A percentile compares a stretch with the other conserved stretches of the same genome.
Evolutionary conservation across 2,329 filamentous ascomycete genomes (phyloP).

Genomic region (Aspergillus oerlinghausenensis): DNA sequence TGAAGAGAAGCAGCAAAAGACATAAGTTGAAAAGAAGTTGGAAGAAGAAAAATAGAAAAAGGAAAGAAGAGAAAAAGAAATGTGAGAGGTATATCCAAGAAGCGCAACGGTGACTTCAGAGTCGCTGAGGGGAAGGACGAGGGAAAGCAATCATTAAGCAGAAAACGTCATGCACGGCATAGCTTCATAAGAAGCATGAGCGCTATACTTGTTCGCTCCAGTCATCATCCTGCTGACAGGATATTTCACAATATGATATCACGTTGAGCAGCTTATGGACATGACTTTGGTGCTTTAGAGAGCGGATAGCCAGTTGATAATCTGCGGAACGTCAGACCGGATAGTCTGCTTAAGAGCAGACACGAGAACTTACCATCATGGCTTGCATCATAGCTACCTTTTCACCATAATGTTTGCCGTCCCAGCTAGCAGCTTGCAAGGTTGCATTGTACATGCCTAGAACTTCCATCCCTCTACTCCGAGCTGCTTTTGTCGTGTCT

Average conservation of each 20-base stretch:
- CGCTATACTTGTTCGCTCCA: neutral
- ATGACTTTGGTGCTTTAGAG: slow-evolving; percentile 30
- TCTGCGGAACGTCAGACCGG: slow-evolving; percentile 3
- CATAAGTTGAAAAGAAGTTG: neutral
- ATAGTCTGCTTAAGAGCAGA: neutral
- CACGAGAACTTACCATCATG: slow-evolving; percentile 35
- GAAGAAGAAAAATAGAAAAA: too few species aligned
- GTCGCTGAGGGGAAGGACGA: neutral
- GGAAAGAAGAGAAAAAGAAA: neutral
- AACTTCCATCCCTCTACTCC: slow-evolving; percentile 35
- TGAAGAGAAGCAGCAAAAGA: neutral
- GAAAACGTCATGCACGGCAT: neutral
- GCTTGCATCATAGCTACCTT: slow-evolving; percentile 41
- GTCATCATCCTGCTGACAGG: neutral
- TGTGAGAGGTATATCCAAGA: neutral
- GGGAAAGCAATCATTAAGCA: neutral
- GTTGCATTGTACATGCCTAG: slow-evolving; percentile 44
- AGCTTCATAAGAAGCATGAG: neutral
- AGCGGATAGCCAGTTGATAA: slow-evolving; percentile 20
- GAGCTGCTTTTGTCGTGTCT: slow-evolving; percentile 30
- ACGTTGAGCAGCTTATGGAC: neutral
- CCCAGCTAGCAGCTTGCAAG: slow-evolving; percentile 35
- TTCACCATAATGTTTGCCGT: slow-evolving; percentile 37
- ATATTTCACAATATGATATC: neutral
- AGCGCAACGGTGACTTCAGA: neutral